Evolutionary conservation across 2,329 filamentous ascomycete genomes (phyloP), one percentile per base, ranked within the genome.

Genomic region (Pezicula neosporulosa): DNA sequence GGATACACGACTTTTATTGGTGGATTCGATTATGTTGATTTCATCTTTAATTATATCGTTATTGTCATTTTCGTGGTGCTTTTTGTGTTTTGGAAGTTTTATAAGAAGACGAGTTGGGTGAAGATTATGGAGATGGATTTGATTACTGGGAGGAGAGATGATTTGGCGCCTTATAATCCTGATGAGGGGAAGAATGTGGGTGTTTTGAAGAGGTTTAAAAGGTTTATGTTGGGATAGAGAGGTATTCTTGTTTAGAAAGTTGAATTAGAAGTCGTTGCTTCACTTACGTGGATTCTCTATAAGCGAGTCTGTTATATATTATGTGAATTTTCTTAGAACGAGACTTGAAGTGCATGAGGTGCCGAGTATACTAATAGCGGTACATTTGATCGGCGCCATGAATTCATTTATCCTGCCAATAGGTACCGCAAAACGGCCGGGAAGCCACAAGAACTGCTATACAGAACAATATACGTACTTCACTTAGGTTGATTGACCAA

Each of bases 1-100:
- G 78, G 77, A 10, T 81, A 80, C 64, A 74, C 73, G 6, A 76
- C 75, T 3, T 77, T 72, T 48, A 56, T 81, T 48, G 70, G 70
- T 39, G 76, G 75, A 0, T 82, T 78, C 56, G 71, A 71, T 33
- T 69, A 72, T 0, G 73, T 73, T 2, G 70, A 68, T 9, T 81
- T 82, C 57, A 75, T 82, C 28, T 72, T 78, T 46, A 77, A 76
- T 54, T 82, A 82, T 58, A 77, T 80, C 49, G 68, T 82, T 57
- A 54, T 81, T 1, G 76, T 75, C 1, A 63, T 80, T 2, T 81
- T 80, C 51, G 66, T 67, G 1, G 50, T 76, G 2, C 71, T 78
- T 21, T 74, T 70, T 35, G 52, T 74, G 16, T 68, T 65, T 0
- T 80, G 75, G 61, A 81, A 80, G 55, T 52, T 77, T 9, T 66